These are phyloP conservation scores for Aspergillus piperis DNA, from an alignment of 2,329 filamentous ascomycete species.

Conservation along the genomic window DNA sequence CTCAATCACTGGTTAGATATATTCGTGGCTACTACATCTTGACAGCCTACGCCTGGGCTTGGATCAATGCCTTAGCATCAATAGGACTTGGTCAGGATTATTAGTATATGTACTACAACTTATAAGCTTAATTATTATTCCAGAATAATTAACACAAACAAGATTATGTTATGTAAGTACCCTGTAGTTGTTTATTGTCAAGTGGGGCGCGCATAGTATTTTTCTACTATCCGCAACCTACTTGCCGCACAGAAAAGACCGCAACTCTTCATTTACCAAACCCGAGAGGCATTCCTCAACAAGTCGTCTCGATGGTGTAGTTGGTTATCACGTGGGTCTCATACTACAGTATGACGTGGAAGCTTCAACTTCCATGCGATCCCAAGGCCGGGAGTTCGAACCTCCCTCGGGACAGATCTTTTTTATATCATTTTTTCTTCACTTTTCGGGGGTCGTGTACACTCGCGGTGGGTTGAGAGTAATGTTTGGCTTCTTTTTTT, in stretches of 20 bases:
- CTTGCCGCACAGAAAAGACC: background rate
- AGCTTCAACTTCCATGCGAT: slow-evolving; percentile 3
- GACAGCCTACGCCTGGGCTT: no score
- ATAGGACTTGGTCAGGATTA: no score
- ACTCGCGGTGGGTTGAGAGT: background rate
- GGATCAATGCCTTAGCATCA: no score
- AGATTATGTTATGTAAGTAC: no score
- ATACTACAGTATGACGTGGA: slow-evolving; percentile 7
- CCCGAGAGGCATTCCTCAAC: background rate
- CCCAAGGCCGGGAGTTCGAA: slow-evolving; percentile 12
- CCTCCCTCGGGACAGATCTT: slow-evolving; percentile 6
- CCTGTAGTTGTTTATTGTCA: background rate
- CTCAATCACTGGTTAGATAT: no score
- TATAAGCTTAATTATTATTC: no score
- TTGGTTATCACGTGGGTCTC: slow-evolving; percentile 12
- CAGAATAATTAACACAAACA: no score
- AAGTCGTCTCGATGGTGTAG: slow-evolving; percentile 9
- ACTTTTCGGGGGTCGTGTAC: no score
- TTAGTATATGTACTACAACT: no score
- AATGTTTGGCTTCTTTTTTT: no score
- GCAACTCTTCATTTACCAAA: background rate
- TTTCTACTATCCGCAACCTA: no score
- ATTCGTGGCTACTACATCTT: no score
- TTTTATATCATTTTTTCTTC: background rate
- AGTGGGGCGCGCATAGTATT: background rate